Conservation (phyloP, 306 rosid genomes). For the Hippophae rhamnoides region DNA sequence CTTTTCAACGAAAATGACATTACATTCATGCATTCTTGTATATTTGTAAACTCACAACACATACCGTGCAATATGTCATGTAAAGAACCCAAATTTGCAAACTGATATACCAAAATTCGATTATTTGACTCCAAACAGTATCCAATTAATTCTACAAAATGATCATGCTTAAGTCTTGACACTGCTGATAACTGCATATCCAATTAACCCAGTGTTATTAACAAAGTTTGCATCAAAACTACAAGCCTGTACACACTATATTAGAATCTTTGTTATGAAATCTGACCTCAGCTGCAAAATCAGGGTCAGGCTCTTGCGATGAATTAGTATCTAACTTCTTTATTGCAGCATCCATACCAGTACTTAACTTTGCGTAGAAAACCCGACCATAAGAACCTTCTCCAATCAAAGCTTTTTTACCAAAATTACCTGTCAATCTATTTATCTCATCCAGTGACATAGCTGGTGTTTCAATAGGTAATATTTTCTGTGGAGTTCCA, state of each 20-base stretch:
- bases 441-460: slow-evolving; percentile 65
- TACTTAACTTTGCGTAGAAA: slow-evolving; percentile 51
- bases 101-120: slow-evolving; percentile 70
- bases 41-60: not conserved
- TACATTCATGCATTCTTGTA: not conserved
- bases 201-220: not conserved
- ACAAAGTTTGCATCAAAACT: not conserved
- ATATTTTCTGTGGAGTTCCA: slow-evolving; percentile 63
- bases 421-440: slow-evolving; percentile 65
- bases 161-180: slow-evolving; percentile 74
- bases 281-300: slow-evolving; percentile 60
- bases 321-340: slow-evolving; percentile 62
- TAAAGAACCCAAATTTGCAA: slow-evolving; percentile 80
- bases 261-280: not conserved
- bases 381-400: slow-evolving; percentile 98
- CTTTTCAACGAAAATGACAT: not conserved
- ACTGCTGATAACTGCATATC: slow-evolving; percentile 67
- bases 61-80: slow-evolving; percentile 90
- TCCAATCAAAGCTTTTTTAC: slow-evolving; percentile 70
- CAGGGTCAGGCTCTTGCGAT: slow-evolving; percentile 63
- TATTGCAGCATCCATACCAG: slow-evolving; percentile 63
- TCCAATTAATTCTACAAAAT: slow-evolving; percentile 82
- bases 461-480: slow-evolving; percentile 72
- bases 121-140: slow-evolving; percentile 75
- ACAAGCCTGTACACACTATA: not conserved